Conservation (phyloP, 768 basidiomycete genomes). For the Chiua virens region DNA sequence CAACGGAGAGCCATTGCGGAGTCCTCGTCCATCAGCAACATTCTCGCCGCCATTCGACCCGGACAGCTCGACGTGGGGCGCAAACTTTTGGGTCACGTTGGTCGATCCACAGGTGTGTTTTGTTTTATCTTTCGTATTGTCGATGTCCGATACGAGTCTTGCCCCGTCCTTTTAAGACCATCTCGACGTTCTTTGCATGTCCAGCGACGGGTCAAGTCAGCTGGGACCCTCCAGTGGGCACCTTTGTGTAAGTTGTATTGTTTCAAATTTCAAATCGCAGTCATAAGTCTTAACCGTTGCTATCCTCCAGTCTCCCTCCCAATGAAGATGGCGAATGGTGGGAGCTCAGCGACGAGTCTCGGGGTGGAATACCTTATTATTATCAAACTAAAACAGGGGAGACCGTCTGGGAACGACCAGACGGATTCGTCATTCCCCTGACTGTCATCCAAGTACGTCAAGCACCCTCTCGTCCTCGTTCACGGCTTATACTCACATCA, state of each 20-base stretch:
- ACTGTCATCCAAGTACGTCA: constrained; percentile 75
- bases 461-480: neutral
- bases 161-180: constrained; percentile 37
- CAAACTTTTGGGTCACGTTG: constrained; percentile 93
- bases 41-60: constrained; percentile 20
- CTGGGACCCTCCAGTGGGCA: constrained; percentile 90
- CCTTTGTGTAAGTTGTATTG: constrained; percentile 68
- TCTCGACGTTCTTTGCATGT: constrained; percentile 85
- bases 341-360: constrained; percentile 84
- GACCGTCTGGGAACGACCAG: constrained; percentile 91
- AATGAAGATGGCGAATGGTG: constrained; percentile 91
- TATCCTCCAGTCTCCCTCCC: constrained; percentile 65
- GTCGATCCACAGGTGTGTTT: constrained; percentile 81
- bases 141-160: constrained; percentile 8
- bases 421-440: constrained; percentile 88
- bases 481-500: constrained; percentile 3
- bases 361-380: constrained; percentile 86
- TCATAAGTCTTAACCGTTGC: constrained; percentile 7
- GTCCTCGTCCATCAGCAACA: constrained; percentile 32
- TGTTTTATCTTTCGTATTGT: constrained; percentile 6
- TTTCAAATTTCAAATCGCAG: constrained; percentile 16
- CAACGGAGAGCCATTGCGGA: constrained; percentile 33
- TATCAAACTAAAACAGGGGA: constrained; percentile 91
- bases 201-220: constrained; percentile 90
- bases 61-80: constrained; percentile 69